phyloP scores from a whole-genome alignment of 306 rosid species.

The Glycyrrhiza uralensis region DNA sequence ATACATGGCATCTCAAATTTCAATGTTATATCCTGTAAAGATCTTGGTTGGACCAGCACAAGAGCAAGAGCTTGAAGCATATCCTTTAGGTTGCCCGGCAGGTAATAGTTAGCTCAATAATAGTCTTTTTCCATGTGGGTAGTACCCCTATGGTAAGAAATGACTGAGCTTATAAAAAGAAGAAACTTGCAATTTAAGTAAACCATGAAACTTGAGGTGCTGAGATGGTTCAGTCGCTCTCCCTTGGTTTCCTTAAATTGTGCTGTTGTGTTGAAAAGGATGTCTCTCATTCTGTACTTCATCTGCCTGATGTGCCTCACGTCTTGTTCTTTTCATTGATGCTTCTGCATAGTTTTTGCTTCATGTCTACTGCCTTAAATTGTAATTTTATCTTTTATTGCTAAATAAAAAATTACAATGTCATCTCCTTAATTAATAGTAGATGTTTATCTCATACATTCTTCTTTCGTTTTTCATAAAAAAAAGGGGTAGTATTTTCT shows the following conservation, averaged over 20 bases:
- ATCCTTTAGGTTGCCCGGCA: conserved; percentile 62
- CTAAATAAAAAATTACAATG: neutral
- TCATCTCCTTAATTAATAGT: neutral
- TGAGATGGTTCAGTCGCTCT: conserved; percentile 12
- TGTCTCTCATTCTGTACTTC: conserved; percentile 12
- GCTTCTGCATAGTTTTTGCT: conserved; percentile 13
- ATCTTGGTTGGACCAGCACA: conserved; percentile 68
- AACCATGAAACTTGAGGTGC: conserved; percentile 14
- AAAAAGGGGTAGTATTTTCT: neutral
- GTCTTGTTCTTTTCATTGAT: conserved; percentile 4
- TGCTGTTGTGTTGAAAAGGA: neutral
- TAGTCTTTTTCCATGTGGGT: neutral
- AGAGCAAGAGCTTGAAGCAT: conserved; percentile 94
- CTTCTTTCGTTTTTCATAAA: neutral
- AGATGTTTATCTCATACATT: conserved; percentile 1
- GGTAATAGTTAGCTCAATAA: conserved; percentile 41
- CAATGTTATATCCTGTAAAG: conserved; percentile 84
- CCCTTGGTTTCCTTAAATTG: conserved; percentile 3
- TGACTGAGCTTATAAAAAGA: conserved; percentile 5
- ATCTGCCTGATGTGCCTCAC: conserved; percentile 1
- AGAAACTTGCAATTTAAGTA: conserved; percentile 16
- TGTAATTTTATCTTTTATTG: neutral
- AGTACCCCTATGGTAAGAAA: neutral
- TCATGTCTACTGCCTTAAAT: neutral
- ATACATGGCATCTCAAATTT: conserved; percentile 75